These are phyloP conservation scores for Boletus sp. DNA, from an alignment of 768 basidiomycete genomes.

Conservation along the genomic window DNA sequence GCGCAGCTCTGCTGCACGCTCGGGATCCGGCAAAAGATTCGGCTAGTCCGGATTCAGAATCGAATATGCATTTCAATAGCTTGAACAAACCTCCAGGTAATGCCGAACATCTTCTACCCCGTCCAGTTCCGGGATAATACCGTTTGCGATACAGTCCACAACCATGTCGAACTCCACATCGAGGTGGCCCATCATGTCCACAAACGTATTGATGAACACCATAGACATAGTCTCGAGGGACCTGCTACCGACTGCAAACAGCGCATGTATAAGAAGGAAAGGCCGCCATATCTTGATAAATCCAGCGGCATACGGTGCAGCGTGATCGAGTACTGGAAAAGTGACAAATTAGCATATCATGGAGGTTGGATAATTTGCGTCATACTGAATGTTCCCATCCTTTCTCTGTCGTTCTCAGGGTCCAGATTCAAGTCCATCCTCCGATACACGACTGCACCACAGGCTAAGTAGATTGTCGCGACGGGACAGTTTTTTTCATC, in stretches of 20 bases:
- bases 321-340: not conserved
- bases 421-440: no score
- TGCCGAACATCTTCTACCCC: slow-evolving; percentile 1
- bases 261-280: not conserved
- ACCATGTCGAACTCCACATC: slow-evolving; percentile 10
- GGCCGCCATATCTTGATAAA: not conserved
- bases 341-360: not conserved
- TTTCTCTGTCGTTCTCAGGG: no score
- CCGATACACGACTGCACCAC: no score
- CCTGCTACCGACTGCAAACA: not conserved
- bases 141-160: slow-evolving; percentile 12
- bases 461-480: no score
- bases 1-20: slow-evolving; percentile 10
- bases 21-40: slow-evolving; percentile 4
- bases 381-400: no score
- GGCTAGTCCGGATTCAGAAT: not conserved
- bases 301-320: not conserved
- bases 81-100: not conserved
- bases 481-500: no score
- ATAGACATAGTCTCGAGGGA: slow-evolving; percentile 1
- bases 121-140: slow-evolving; percentile 9
- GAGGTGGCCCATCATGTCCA: slow-evolving; percentile 10
- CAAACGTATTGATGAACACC: slow-evolving; percentile 9
- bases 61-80: not conserved
- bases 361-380: no score